Evolutionary conservation across 768 basidiomycete species (phyloP), one percentile per base, ranked within the genome.

Genomic region (Leucogyrophana mollusca): DNA sequence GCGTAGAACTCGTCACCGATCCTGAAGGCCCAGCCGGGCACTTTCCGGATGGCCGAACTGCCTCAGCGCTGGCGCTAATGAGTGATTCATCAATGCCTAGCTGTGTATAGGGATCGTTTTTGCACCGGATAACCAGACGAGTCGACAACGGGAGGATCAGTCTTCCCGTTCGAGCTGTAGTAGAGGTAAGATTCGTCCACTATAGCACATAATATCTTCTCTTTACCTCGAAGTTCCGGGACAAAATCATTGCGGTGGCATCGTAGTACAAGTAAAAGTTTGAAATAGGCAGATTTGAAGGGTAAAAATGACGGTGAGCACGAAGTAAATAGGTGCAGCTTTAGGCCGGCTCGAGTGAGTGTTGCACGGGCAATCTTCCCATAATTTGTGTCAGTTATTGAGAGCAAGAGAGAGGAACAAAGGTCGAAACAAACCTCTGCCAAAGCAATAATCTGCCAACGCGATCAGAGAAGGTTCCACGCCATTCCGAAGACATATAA

Each of bases 271-370:
- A 66, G 62, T 34, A 82, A 65, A 45, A 80, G 60, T 50, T 69
- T 70, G 57, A 78, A 69, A 61, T 81, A 82, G 13, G 69, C 70
- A 32, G 62, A 56, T 62, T 79, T 82, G 62, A 72, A 68, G 9
- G 65, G 67, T 33, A 62, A 53, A 21, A 72, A 57, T 43, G 61
- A 54, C 22, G 66, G 52, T 17, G 73, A 61, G 56, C 79, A 80
- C 36, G 68, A 61, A 25, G 69, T 70, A 59, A 78, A 79, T 36
- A 65, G 63, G 51, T 78, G 73, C 11, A 73, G 60, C 18, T 69
- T 66, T 43, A 79, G 52, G 30, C 73, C 72, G 24, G 66, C 64
- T 18, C 56, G 59, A 44, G 62, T 63, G 42, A 82, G 72, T 8
- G 78, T 79, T 43, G 61, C 68, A 49, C 72, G 68, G 27, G 77